Percentiles rank a stretch among this genome's conserved stretches.
Evolutionary conservation across 768 basidiomycete genomes (phyloP).

Genomic region (Mycena amicta): DNA sequence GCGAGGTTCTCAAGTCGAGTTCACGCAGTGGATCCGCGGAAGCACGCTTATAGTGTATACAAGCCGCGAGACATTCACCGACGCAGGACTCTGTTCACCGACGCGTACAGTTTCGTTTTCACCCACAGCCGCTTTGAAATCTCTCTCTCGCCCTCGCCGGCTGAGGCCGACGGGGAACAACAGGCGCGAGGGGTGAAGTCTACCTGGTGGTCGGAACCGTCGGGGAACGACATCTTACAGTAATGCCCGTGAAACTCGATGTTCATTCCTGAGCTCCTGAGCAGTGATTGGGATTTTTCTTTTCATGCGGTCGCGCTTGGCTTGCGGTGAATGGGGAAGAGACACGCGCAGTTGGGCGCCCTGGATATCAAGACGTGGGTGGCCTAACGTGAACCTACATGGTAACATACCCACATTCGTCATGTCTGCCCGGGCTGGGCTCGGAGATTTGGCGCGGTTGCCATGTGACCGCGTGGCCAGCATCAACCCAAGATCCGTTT

Average conservation of each 20-base stretch:
- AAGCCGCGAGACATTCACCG: neutral
- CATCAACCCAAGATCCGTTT: too few relatives aligned
- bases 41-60: too few relatives aligned
- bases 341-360: neutral
- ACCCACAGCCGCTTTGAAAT: neutral
- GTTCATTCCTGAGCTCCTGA: too few relatives aligned
- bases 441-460: neutral
- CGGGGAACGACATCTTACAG: neutral
- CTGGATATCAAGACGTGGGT: neutral
- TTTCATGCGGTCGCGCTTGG: neutral
- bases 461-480: neutral
- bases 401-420: neutral
- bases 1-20: neutral
- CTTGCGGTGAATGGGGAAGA: neutral
- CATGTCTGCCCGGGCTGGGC: neutral
- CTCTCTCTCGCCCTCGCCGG: neutral
- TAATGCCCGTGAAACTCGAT: neutral
- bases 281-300: neutral
- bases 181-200: neutral
- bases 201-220: neutral
- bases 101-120: neutral
- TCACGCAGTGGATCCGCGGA: neutral
- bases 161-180: neutral
- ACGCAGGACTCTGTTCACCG: neutral
- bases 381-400: neutral